Conservation (phyloP, 2,329 filamentous ascomycete species). For the Elsinoe fawcettii region DNA sequence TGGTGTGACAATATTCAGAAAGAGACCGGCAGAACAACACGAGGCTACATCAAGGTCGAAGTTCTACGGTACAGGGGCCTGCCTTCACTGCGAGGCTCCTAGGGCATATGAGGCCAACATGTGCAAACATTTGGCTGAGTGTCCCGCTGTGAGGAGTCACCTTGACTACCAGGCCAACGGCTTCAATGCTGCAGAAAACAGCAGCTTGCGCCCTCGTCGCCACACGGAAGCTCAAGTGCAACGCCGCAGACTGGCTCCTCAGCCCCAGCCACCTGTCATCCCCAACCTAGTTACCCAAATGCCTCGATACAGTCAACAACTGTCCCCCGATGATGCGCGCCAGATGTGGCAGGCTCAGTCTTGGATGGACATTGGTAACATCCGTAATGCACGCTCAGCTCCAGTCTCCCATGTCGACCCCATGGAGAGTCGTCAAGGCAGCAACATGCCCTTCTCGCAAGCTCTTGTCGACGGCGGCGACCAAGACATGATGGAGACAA, state of each 20-base stretch:
- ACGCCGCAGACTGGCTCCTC: neutral
- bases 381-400: neutral
- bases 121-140: neutral
- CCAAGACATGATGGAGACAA: neutral
- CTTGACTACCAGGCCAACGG: neutral
- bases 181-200: neutral
- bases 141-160: neutral
- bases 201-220: neutral
- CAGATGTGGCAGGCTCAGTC: neutral
- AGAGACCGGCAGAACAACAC: neutral
- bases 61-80: neutral
- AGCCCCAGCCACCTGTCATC: neutral
- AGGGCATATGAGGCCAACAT: neutral
- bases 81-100: neutral
- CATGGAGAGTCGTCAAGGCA: neutral
- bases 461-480: neutral
- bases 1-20: conserved; percentile 1
- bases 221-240: neutral
- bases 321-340: neutral
- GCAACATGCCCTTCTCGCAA: neutral
- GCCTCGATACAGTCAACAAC: neutral
- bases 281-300: neutral
- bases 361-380: neutral
- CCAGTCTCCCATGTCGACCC: neutral
- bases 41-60: neutral